Percentiles rank a stretch among this genome's conserved stretches.
These are phyloP conservation scores for Astrothelium macrocarpum DNA, from an alignment of 495 filamentous ascomycete genomes.

Conservation along the genomic window DNA sequence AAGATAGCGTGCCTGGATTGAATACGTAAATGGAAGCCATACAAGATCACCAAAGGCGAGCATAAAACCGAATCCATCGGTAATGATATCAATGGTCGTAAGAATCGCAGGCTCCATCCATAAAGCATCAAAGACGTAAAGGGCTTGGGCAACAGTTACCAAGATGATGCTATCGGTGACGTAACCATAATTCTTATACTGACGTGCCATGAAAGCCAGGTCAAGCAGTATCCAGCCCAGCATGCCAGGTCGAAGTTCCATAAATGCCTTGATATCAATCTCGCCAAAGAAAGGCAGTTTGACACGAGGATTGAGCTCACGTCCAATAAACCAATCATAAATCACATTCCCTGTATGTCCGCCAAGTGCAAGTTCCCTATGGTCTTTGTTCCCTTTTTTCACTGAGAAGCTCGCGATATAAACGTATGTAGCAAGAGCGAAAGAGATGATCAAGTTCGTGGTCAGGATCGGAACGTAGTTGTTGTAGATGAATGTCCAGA, in stretches of 20 bases:
- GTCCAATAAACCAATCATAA: constrained; percentile 96
- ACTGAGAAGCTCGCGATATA: constrained; percentile 76
- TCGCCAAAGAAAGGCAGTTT: constrained; percentile 66
- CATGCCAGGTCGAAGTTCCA: constrained; percentile 85
- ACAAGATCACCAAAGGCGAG: constrained; percentile 87
- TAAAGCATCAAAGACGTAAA: constrained; percentile 81
- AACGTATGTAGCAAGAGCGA: constrained; percentile 57
- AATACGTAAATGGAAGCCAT: constrained; percentile 91
- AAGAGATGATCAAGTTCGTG: constrained; percentile 67
- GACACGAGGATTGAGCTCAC: constrained; percentile 89
- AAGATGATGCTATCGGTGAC: constrained; percentile 83
- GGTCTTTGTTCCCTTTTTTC: constrained; percentile 54
- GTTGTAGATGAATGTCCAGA: constrained; percentile 90
- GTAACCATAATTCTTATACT: constrained; percentile 73
- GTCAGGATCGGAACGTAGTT: constrained; percentile 82
- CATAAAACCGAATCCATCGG: constrained; percentile 96
- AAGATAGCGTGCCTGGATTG: constrained; percentile 78
- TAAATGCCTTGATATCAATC: constrained; percentile 84
- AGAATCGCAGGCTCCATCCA: constrained; percentile 87
- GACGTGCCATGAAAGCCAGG: constrained; percentile 73
- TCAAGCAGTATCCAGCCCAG: constrained; percentile 84
- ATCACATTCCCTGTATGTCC: constrained; percentile 76
- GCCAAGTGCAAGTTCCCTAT: constrained; percentile 70
- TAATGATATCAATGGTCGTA: constrained; percentile 93
- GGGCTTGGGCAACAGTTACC: constrained; percentile 63